Evolutionary conservation across 768 basidiomycete species (phyloP).

Genomic region (Hypsizygus marmoreus): DNA sequence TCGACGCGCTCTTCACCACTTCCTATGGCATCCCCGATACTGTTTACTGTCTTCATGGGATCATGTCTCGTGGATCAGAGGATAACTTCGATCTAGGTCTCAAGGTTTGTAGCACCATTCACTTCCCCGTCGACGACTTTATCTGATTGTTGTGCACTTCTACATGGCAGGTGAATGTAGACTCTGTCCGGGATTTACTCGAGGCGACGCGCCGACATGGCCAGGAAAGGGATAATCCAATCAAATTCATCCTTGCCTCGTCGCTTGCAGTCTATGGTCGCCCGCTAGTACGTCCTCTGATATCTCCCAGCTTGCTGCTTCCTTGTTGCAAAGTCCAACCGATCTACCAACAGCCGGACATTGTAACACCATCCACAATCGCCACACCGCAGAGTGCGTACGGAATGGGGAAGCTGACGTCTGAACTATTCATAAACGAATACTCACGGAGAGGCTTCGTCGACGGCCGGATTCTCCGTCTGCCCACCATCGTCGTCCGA

Average conservation of each 20-base stretch:
- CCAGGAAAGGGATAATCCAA: constrained; percentile 17
- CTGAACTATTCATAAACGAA: constrained; percentile 60
- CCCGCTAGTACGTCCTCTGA: constrained; percentile 36
- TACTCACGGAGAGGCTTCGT: constrained; percentile 58
- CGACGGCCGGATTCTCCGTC: constrained; percentile 59
- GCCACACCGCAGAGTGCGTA: constrained; percentile 59
- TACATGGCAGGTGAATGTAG: constrained; percentile 51
- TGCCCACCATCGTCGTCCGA: constrained; percentile 61
- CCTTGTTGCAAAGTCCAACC: background rate
- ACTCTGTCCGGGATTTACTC: constrained; percentile 50
- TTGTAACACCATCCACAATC: constrained; percentile 49
- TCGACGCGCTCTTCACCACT: constrained; percentile 40
- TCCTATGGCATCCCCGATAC: constrained; percentile 41
- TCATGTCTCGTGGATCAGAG: constrained; percentile 66
- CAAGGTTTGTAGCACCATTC: constrained; percentile 30
- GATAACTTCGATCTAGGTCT: constrained; percentile 60
- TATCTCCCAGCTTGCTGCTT: background rate
- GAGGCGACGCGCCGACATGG: constrained; percentile 36
- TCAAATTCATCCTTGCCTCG: constrained; percentile 62
- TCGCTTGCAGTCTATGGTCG: constrained; percentile 64
- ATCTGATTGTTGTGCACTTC: background rate
- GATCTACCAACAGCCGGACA: constrained; percentile 32
- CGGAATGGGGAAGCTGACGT: constrained; percentile 56
- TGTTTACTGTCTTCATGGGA: constrained; percentile 54
- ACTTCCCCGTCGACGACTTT: background rate